Base-by-base conservation (phyloP, 139 green algal genomes). In the Chlorokybus atmophyticus region DNA sequence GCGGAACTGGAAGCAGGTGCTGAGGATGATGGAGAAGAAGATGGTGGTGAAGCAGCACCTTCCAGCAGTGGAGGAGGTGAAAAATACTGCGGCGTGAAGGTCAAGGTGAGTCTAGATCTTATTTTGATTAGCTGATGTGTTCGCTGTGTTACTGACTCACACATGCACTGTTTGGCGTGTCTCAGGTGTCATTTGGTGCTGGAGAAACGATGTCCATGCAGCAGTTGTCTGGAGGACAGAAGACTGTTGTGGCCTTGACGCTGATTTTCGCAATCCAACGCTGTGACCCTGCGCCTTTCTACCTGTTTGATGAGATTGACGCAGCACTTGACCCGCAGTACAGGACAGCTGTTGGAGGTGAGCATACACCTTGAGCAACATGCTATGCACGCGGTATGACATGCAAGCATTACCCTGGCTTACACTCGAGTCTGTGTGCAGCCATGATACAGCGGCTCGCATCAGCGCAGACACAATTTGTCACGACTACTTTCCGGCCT, bases 291-390 rank as follows among this genome's bases (percentile, higher is more conserved):
- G 90, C 90, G 28, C 91, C 91, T 27, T 99, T 99, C 68, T 79
- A 99, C 76, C 75, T 99, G 19, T 97, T 98, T 62, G 91, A 99
- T 62, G 91, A 99, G 75, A 95, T 99, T 25, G 91, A 98, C 74
- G 91, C 92, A 0, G 92, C 92, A 10, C 75, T 98, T 52, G 92
- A 98, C 67, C 85, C 90, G 23, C 78, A 91, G 75, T 94, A 94
- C 74, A 76, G 83, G 23, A 82, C 82, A 17, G 79, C 86, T 0
- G 89, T 98, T 21, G 89, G 82, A 3, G 60, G 74, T 52, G 87
- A 10, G 35, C n/a, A n/a, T n/a, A n/a, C n/a, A n/a, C n/a, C n/a
- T n/a, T n/a, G n/a, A n/a, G n/a, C n/a, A n/a, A n/a, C n/a, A n/a
- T n/a, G n/a, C n/a, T n/a, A n/a, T n/a, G n/a, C n/a, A n/a, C n/a